Conservation (phyloP, 495 filamentous ascomycete genomes). For the Delitschia confertaspora region DNA sequence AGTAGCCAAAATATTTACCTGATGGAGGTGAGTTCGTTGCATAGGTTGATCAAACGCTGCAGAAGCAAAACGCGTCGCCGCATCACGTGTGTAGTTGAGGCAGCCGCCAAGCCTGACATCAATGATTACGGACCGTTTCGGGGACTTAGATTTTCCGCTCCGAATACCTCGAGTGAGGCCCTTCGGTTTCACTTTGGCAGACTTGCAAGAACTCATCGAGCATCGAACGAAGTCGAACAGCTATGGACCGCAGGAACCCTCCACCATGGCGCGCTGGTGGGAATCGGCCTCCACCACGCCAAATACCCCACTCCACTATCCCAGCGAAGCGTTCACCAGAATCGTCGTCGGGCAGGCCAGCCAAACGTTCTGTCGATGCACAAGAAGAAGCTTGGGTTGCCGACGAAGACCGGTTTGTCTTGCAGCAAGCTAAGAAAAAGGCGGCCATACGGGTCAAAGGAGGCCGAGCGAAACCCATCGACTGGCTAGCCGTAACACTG, state of each 20-base stretch:
- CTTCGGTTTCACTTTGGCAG: neutral
- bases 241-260: constrained; percentile 14
- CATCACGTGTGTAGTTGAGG: too few relatives aligned
- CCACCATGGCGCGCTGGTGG: constrained; percentile 22
- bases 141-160: too few relatives aligned
- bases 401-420: constrained; percentile 90
- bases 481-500: constrained; percentile 88
- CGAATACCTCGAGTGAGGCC: neutral
- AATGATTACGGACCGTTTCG: too few relatives aligned
- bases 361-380: constrained; percentile 25
- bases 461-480: constrained; percentile 83
- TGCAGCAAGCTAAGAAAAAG: constrained; percentile 97
- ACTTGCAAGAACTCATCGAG: neutral
- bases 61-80: too few relatives aligned
- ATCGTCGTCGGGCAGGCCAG: constrained; percentile 2
- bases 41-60: too few relatives aligned
- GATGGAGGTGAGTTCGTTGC: too few relatives aligned
- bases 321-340: constrained; percentile 33
- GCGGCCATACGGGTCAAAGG: constrained; percentile 94
- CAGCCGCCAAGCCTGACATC: too few relatives aligned
- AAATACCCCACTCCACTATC: constrained; percentile 19
- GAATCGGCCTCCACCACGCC: constrained; percentile 11
- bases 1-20: too few relatives aligned
- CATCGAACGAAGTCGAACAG: constrained; percentile 1
- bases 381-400: constrained; percentile 62